Evolutionary conservation across 2,329 filamentous ascomycete genomes (phyloP).

Genomic region (Huntiella savannae): DNA sequence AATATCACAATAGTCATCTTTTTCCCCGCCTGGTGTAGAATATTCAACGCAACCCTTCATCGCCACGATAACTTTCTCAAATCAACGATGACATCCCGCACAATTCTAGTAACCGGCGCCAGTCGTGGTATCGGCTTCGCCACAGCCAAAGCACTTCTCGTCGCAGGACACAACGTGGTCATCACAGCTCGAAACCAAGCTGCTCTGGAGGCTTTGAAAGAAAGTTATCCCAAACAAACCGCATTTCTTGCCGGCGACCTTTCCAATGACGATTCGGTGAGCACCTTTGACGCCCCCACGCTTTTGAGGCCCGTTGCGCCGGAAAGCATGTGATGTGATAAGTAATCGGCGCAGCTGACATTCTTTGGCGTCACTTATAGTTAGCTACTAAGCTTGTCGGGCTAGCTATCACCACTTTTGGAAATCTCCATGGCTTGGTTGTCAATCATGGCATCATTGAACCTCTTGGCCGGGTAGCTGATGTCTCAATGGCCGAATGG

Average conservation of each 20-base stretch:
- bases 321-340: too few species aligned
- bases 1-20: too few species aligned
- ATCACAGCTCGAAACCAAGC: conserved; percentile 35
- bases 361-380: background rate
- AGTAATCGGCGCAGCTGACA: conserved; percentile 1
- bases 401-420: conserved; percentile 47
- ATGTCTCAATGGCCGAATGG: conserved; percentile 56
- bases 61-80: too few species aligned
- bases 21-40: too few species aligned
- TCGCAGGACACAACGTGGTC: conserved; percentile 37
- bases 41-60: too few species aligned
- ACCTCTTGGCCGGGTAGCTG: conserved; percentile 52
- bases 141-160: conserved; percentile 31
- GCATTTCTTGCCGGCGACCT: conserved; percentile 38
- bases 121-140: conserved; percentile 44
- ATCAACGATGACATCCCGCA: conserved; percentile 29
- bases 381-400: conserved; percentile 38
- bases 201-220: conserved; percentile 30
- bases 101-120: conserved; percentile 50
- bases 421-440: conserved; percentile 59
- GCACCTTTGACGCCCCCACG: too few species aligned
- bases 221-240: conserved; percentile 32
- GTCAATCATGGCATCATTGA: conserved; percentile 72
- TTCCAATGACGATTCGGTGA: conserved; percentile 17
- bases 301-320: too few species aligned